Evolutionary conservation across 805 yeast species (phyloP).

Genomic region (Tetrapisispora fleetii): DNA sequence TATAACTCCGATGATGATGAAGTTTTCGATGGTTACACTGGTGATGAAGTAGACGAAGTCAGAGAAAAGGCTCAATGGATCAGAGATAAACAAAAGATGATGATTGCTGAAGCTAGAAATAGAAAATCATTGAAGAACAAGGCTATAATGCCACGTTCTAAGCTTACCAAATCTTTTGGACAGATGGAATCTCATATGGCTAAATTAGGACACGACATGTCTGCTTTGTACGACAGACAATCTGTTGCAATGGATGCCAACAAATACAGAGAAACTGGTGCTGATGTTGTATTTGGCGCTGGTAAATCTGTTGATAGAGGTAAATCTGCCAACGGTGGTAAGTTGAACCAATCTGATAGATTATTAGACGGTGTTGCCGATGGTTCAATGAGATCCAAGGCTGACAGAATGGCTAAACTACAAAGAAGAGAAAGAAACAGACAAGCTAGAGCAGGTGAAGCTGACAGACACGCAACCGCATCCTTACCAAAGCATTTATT

Average conservation of each 20-base stretch:
- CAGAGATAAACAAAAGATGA: conserved; percentile 86
- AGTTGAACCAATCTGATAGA: conserved; percentile 59
- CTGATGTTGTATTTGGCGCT: conserved; percentile 59
- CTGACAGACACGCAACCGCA: conserved; percentile 83
- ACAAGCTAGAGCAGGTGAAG: conserved; percentile 88
- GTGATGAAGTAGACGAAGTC: conserved; percentile 57
- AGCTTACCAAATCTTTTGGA: conserved; percentile 59
- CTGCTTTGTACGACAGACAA: conserved; percentile 48
- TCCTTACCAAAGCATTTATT: conserved; percentile 88
- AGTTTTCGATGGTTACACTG: conserved; percentile 64
- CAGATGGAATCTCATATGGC: conserved; percentile 88
- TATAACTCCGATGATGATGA: conserved; percentile 76
- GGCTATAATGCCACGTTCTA: conserved; percentile 85
- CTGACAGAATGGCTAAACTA: conserved; percentile 77
- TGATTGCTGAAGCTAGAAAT: conserved; percentile 80
- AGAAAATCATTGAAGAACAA: conserved; percentile 81
- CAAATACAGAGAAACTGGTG: conserved; percentile 49
- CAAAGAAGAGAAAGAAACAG: conserved; percentile 92
- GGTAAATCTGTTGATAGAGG: conserved; percentile 26
- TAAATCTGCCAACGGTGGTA: conserved; percentile 31
- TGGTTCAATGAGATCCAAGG: conserved; percentile 70
- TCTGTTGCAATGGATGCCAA: conserved; percentile 30
- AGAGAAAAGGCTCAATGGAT: conserved; percentile 90
- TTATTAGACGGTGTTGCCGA: conserved; percentile 79
- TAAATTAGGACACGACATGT: conserved; percentile 79